Percentiles rank a stretch among this genome's conserved stretches.
phyloP scores from a whole-genome alignment of 306 rosid genomes.

The Quercus agrifolia region DNA sequence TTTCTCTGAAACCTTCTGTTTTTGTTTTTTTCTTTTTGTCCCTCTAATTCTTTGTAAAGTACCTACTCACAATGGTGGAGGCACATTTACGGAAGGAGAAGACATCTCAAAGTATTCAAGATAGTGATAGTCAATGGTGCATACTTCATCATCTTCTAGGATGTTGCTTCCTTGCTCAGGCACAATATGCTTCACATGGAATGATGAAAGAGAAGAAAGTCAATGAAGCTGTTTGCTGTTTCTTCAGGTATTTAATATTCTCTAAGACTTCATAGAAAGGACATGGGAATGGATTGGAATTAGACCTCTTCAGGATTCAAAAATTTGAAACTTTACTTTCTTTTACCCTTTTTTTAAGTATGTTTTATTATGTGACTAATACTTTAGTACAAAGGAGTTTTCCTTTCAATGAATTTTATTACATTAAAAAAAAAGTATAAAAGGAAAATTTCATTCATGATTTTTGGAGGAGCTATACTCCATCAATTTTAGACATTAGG shows the following conservation, averaged over 20 bases:
- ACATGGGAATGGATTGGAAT: background rate
- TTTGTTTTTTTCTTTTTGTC: background rate
- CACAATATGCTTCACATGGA: constrained; percentile 65
- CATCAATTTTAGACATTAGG: no score
- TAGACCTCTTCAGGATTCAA: background rate
- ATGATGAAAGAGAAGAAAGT: constrained; percentile 69
- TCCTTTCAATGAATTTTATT: no score
- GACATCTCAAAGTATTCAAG: constrained; percentile 78
- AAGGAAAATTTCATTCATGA: no score
- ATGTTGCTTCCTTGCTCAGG: constrained; percentile 85
- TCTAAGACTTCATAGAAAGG: background rate
- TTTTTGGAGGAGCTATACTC: no score
- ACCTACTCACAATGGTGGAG: constrained; percentile 67
- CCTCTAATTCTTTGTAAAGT: constrained; percentile 39
- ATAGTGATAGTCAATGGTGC: constrained; percentile 84
- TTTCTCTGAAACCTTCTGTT: constrained; percentile 27
- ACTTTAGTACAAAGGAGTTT: no score
- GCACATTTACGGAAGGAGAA: constrained; percentile 75
- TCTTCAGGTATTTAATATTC: constrained; percentile 67
- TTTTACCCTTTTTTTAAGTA: background rate
- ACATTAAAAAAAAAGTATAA: no score
- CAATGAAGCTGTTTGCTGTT: constrained; percentile 78
- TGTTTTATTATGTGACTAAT: no score
- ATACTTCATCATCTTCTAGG: constrained; percentile 86
- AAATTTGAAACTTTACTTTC: background rate